Evolutionary conservation across 345 rosid species (phyloP).

Genomic region (Heritiera littoralis): DNA sequence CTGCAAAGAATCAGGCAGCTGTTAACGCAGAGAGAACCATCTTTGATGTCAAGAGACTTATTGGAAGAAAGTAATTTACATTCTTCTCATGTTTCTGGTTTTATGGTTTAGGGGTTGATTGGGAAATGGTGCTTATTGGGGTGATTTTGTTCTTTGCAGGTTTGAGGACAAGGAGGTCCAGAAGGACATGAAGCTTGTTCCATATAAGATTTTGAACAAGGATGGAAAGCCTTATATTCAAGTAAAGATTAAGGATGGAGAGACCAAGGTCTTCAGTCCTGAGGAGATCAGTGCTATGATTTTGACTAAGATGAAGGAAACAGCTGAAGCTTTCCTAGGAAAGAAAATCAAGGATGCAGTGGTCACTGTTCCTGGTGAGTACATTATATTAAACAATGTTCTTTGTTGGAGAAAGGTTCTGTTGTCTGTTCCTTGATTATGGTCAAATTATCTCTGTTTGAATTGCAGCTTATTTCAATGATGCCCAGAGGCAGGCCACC

Average conservation of each 20-base stretch:
- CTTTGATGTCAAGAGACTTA: constrained; percentile 92
- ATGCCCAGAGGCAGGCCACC: constrained; percentile 98
- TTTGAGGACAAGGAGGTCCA: constrained; percentile 94
- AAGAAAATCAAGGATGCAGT: constrained; percentile 98
- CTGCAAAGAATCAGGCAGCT: constrained; percentile 97
- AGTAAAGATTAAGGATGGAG: constrained; percentile 87
- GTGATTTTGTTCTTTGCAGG: constrained; percentile 35
- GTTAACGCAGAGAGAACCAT: constrained; percentile 85
- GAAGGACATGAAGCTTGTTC: constrained; percentile 86
- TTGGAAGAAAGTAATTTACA: constrained; percentile 77
- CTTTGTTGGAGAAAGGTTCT: background rate
- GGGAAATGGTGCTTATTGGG: constrained; percentile 2
- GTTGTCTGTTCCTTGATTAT: background rate
- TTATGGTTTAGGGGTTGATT: background rate
- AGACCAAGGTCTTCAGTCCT: constrained; percentile 92
- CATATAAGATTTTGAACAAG: constrained; percentile 86
- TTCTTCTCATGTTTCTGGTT: background rate
- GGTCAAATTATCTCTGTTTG: constrained; percentile 5
- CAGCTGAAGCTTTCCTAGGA: constrained; percentile 95
- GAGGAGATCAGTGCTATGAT: constrained; percentile 97
- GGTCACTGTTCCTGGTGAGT: constrained; percentile 94
- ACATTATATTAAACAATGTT: background rate
- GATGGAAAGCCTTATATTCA: constrained; percentile 96
- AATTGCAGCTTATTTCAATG: constrained; percentile 89
- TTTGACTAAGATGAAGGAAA: constrained; percentile 92